Percentiles rank a stretch among this genome's conserved stretches.
Conservation (phyloP, 148 eudicot species). For the Mesembryanthemum crystallinum region DNA sequence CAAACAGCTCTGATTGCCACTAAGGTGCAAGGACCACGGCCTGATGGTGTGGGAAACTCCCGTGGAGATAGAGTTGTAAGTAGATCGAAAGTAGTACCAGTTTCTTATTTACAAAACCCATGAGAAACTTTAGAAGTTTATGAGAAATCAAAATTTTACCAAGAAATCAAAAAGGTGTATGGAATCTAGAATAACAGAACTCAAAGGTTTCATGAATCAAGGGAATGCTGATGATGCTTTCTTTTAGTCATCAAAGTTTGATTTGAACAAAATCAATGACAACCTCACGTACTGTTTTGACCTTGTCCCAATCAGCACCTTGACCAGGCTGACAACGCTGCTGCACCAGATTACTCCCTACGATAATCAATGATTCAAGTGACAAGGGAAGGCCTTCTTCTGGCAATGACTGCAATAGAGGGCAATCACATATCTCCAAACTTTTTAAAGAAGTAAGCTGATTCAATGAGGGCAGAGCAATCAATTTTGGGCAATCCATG, state of each 20-base stretch:
- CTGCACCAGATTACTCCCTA: slow-evolving; percentile 7
- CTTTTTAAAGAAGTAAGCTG: slow-evolving; percentile 7
- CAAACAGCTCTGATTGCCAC: too few relatives aligned
- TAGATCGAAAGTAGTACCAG: too few relatives aligned
- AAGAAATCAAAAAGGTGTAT: too few relatives aligned
- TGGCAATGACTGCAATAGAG: slow-evolving; percentile 15
- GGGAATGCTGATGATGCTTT: neutral
- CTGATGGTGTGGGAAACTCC: too few relatives aligned
- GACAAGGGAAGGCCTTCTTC: slow-evolving; percentile 15
- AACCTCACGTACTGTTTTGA: neutral
- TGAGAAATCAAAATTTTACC: too few relatives aligned
- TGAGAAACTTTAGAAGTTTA: too few relatives aligned
- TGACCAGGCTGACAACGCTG: neutral
- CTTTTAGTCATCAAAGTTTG: neutral
- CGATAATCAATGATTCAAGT: slow-evolving; percentile 13
- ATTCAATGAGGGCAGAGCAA: slow-evolving; percentile 10
- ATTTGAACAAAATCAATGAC: neutral
- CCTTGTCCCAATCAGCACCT: slow-evolving; percentile 4
- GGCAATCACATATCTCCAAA: slow-evolving; percentile 16
- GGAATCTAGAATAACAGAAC: neutral
- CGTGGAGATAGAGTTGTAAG: too few relatives aligned
- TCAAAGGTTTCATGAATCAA: neutral
- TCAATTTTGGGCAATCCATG: slow-evolving; percentile 5
- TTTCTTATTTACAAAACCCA: too few relatives aligned
- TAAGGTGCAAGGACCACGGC: too few relatives aligned